Evolutionary conservation across 768 basidiomycete genomes (phyloP).

Genomic region (Mycena venus): DNA sequence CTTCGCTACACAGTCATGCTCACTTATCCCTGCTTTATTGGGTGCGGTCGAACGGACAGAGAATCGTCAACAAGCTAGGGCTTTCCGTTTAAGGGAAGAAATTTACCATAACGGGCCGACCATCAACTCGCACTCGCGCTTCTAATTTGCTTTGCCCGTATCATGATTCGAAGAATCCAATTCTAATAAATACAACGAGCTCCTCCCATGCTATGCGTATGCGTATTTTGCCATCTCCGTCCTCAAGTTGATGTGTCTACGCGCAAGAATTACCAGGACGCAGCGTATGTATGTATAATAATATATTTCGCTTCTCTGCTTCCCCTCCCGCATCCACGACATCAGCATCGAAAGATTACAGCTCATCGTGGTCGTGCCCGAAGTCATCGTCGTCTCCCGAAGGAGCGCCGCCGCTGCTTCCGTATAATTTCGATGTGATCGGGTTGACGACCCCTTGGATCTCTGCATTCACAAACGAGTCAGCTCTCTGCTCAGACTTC

Average conservation of each 20-base stretch:
- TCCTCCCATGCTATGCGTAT: neutral
- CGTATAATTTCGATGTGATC: constrained; percentile 88
- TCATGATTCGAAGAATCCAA: no score
- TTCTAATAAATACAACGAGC: constrained; percentile 31
- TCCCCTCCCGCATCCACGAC: neutral
- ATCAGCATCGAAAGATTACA: no score
- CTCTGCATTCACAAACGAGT: no score
- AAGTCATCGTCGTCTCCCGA: constrained; percentile 52
- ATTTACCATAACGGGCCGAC: no score
- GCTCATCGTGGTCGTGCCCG: constrained; percentile 65
- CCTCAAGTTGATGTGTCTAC: neutral
- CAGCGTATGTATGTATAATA: constrained; percentile 24
- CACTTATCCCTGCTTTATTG: no score
- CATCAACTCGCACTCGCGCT: no score
- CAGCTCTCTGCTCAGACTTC: no score
- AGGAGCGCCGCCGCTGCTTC: constrained; percentile 48
- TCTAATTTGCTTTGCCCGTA: no score
- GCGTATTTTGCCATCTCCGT: constrained; percentile 23
- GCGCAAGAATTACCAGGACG: constrained; percentile 29
- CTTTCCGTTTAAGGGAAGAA: no score
- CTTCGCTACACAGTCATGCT: no score
- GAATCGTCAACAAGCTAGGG: no score
- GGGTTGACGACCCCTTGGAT: constrained; percentile 84
- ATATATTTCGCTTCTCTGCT: neutral
- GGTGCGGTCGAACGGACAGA: no score